phyloP scores from a whole-genome alignment of 371 early-diverging fungal genomes.

The Chytridiales sp. region DNA sequence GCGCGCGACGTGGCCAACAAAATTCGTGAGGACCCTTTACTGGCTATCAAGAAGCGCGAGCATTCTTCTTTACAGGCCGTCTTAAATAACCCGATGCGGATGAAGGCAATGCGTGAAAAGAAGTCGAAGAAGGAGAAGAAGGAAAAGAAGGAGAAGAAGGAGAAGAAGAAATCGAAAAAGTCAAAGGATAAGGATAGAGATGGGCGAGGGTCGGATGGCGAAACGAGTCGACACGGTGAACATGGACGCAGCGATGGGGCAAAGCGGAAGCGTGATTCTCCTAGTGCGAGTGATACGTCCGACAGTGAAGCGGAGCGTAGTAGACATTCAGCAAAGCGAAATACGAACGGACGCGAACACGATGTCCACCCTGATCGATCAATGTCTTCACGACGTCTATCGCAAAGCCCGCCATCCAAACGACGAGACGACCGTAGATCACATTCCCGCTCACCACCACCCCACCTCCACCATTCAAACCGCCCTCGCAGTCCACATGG shows the following conservation, averaged over 20 bases:
- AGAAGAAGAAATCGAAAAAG: constrained; percentile 32
- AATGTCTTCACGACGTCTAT: too few species aligned
- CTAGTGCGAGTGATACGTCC: too few species aligned
- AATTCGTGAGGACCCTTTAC: constrained; percentile 87
- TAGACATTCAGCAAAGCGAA: too few species aligned
- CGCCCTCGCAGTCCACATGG: neutral
- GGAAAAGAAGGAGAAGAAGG: constrained; percentile 38
- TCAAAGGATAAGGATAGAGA: constrained; percentile 9
- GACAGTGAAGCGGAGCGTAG: too few species aligned
- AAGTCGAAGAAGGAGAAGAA: constrained; percentile 38
- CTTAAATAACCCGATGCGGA: constrained; percentile 70
- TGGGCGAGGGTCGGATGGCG: constrained; percentile 16
- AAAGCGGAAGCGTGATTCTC: neutral
- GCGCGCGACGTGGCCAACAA: constrained; percentile 81
- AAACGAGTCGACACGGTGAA: constrained; percentile 8
- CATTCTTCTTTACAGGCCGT: constrained; percentile 76
- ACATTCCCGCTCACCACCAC: too few species aligned
- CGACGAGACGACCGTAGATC: too few species aligned
- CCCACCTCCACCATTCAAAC: neutral
- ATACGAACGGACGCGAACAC: too few species aligned
- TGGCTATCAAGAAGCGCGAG: constrained; percentile 83
- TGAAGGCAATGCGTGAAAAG: constrained; percentile 57
- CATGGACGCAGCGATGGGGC: neutral
- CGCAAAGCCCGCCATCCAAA: too few species aligned
- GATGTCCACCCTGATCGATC: too few species aligned